Conservation (phyloP, 1,284 basidiomycete species). For the Leccinum proliferum region DNA sequence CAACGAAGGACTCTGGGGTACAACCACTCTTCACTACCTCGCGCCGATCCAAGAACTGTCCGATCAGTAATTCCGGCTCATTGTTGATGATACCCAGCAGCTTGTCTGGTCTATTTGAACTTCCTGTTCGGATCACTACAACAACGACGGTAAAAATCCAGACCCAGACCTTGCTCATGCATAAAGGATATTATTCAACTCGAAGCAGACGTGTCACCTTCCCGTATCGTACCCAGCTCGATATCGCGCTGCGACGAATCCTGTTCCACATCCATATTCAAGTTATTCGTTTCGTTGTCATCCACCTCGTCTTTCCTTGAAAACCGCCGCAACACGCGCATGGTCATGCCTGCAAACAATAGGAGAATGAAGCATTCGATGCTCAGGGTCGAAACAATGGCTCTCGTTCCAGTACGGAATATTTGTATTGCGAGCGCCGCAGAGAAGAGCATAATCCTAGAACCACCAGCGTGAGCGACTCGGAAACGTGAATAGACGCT, state of each 20-base stretch:
- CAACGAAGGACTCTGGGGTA: too few relatives aligned
- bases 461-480: background rate
- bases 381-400: slow-evolving; percentile 1
- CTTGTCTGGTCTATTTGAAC: background rate
- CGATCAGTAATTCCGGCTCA: background rate
- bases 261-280: slow-evolving; percentile 1
- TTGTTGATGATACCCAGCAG: background rate
- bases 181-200: background rate
- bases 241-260: background rate
- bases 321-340: slow-evolving; percentile 7
- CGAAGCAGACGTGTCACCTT: background rate
- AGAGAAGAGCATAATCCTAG: slow-evolving; percentile 13
- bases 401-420: background rate
- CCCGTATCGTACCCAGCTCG: background rate
- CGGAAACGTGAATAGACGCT: background rate
- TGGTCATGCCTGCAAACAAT: slow-evolving; percentile 1
- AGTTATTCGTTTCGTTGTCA: background rate
- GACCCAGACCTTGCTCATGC: background rate
- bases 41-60: background rate
- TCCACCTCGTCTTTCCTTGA: background rate
- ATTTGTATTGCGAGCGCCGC: slow-evolving; percentile 11
- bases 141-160: background rate
- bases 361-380: slow-evolving; percentile 10
- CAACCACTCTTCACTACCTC: too few relatives aligned
- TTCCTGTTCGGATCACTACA: too few relatives aligned